Percentiles rank a stretch among this genome's conserved stretches.
Evolutionary conservation across 495 filamentous ascomycete species (phyloP).

Genomic region (Trichoderma erinaceum): DNA sequence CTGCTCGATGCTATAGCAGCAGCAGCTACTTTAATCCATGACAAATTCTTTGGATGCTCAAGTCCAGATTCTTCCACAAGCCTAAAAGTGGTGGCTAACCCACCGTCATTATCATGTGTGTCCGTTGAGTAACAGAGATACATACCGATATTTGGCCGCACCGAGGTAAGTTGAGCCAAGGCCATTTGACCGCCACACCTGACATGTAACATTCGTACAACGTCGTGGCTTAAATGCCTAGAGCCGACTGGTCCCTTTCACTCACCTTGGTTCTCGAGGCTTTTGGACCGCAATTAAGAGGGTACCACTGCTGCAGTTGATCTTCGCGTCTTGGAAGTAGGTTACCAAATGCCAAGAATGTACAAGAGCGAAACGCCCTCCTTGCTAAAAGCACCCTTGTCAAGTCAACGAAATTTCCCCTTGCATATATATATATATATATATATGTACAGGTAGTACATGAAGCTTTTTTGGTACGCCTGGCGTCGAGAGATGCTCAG

Average conservation of each 20-base stretch:
- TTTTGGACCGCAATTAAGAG: background rate
- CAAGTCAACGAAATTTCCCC: no score
- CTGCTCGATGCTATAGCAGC: conserved; percentile 1
- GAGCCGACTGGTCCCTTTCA: background rate
- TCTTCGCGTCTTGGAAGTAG: no score
- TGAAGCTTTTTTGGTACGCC: no score
- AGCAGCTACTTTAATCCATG: conserved; percentile 12
- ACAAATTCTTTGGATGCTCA: conserved; percentile 5
- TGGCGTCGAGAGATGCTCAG: no score
- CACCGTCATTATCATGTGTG: background rate
- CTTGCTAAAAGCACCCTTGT: no score
- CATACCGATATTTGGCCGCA: background rate
- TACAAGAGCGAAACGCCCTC: no score
- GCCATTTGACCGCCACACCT: no score
- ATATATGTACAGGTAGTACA: no score
- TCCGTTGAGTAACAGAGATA: background rate
- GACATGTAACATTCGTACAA: background rate
- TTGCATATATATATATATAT: no score
- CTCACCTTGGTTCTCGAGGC: background rate
- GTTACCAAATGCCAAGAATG: no score
- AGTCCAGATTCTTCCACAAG: background rate
- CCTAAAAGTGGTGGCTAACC: background rate
- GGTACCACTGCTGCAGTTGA: no score
- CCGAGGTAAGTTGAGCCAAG: no score
- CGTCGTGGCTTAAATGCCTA: background rate